phyloP scores from a whole-genome alignment of 345 rosid genomes.

The Barbarea vulgaris region DNA sequence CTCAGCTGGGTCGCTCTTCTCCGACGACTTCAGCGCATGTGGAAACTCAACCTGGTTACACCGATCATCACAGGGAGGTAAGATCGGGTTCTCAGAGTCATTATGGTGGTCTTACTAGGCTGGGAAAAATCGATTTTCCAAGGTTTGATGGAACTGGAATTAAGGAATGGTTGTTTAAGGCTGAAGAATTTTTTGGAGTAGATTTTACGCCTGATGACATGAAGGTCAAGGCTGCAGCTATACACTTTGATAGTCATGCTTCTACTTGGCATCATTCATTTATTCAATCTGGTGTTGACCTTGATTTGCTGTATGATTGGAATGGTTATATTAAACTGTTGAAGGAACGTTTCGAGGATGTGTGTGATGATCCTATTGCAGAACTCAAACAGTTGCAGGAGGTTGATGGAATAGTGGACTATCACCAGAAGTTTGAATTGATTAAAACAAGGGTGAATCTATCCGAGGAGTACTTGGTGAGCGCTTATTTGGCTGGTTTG shows the following conservation, averaged over 20 bases:
- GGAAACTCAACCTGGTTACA: no score
- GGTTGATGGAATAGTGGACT: background rate
- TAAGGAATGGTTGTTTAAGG: background rate
- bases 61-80: no score
- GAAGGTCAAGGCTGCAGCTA: background rate
- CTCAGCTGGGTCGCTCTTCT: no score
- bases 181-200: background rate
- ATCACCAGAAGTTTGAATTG: background rate
- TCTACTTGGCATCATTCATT: background rate
- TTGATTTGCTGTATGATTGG: background rate
- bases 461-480: background rate
- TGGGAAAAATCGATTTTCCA: background rate
- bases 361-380: background rate
- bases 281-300: accelerated
- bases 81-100: no score
- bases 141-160: background rate
- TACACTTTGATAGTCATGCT: background rate
- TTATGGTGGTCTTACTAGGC: no score
- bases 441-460: background rate
- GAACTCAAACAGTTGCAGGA: background rate
- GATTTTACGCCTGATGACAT: background rate
- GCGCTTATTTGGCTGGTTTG: background rate
- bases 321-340: background rate
- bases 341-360: background rate
- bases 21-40: no score